A percentile compares a stretch with the other conserved stretches of the same genome.
phyloP scores from a whole-genome alignment of 176 grass and related monocot species.

The Echinochloa phyllopogon region DNA sequence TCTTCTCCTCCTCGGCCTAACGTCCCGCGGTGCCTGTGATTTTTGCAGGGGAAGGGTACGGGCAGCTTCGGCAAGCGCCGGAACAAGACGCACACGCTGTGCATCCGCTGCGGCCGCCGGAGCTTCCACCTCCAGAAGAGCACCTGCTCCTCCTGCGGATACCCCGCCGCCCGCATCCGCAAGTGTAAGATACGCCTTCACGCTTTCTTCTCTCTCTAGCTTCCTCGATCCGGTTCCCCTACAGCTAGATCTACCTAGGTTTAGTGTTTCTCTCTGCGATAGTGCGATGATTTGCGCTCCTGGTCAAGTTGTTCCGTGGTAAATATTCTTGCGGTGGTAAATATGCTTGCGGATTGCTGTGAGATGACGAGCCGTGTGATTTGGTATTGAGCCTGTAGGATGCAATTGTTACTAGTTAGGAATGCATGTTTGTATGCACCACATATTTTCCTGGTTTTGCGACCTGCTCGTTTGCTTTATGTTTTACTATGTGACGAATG shows the following conservation, averaged over 20 bases:
- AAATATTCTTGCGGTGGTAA: too few species aligned
- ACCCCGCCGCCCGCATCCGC: constrained; percentile 90
- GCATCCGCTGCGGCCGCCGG: constrained; percentile 79
- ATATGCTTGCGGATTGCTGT: neutral
- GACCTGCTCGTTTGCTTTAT: neutral
- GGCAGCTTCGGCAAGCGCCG: constrained; percentile 94
- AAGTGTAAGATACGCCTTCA: constrained; percentile 62
- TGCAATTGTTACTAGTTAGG: neutral
- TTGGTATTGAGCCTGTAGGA: neutral
- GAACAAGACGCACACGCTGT: constrained; percentile 98
- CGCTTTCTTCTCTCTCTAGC: neutral
- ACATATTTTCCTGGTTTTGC: neutral
- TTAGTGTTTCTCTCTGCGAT: neutral
- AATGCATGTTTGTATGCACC: neutral
- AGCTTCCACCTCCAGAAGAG: constrained; percentile 99
- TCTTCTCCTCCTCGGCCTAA: neutral
- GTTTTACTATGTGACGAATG: neutral
- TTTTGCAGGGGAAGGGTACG: constrained; percentile 72
- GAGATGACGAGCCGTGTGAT: neutral
- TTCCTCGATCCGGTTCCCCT: too few species aligned
- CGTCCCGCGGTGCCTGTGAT: neutral
- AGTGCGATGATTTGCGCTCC: neutral
- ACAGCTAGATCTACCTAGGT: neutral
- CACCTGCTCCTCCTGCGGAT: constrained; percentile 85
- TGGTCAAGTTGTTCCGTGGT: too few species aligned